Evolutionary conservation across 1,284 basidiomycete genomes (phyloP), one percentile per base, ranked within the genome.

Genomic region (Entoloma clypeatum): DNA sequence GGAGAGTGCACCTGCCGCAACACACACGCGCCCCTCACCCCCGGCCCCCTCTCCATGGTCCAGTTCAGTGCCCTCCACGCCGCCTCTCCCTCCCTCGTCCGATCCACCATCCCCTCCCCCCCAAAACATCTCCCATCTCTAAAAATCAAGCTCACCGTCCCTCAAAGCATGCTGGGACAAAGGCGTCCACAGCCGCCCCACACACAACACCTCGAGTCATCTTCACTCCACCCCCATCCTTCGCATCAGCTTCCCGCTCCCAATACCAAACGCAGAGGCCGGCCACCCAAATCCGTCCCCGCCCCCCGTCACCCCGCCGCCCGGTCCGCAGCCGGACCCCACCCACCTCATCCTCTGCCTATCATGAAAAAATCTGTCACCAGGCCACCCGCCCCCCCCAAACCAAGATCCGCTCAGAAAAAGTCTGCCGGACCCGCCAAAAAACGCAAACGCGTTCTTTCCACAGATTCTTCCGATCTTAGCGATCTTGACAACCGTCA

Each of bases 131-230:
- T 41, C 32, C 71, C 70, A 9, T 63, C 74, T 3, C 67, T 88
- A 55, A 88, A 87, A 69, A 88, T 88, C 65, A 85, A 79, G 62
- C 75, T 88, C 44, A 80, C 79, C 29, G 68, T 85, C 3, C 80
- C 82, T 18, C 70, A 71, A 37, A 71, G 59, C 46, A 61, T 77
- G 51, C 67, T 74, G 36, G 64, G 58, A 55, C 74, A 68, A 55
- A 60, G 56, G 32, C 67, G 58, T 35, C n/a, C n/a, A n/a, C n/a
- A n/a, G n/a, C n/a, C n/a, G 45, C 59, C 22, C 31, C 37, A 21
- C 48, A 49, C 24, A 39, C 47, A 23, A 39, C 52, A 39, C 51
- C 46, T 49, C 47, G 49, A 50, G 40, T 41, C 52, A 43, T 47
- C 30, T 35, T 35, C 43, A 9, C 32, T 41, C 39, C 36, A 42